A percentile compares a stretch with the other conserved stretches of the same genome.
phyloP scores from a whole-genome alignment of 176 grass and related monocot species.

The Elymus sibiricus region DNA sequence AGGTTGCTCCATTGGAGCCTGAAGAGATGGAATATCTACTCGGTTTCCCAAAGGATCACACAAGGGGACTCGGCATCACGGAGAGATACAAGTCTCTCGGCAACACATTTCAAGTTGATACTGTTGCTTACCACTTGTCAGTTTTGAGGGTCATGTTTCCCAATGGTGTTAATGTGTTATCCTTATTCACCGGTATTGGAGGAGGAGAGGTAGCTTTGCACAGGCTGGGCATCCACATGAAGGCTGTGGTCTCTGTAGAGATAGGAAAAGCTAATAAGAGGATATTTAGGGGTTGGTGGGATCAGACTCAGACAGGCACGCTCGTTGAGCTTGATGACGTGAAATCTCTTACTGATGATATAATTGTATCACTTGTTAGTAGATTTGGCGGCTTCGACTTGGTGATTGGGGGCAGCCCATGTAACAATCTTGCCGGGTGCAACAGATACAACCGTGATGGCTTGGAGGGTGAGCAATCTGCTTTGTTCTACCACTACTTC shows the following conservation, averaged over 20 bases:
- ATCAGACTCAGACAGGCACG: constrained; percentile 57
- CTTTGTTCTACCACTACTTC: constrained; percentile 65
- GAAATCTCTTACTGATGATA: constrained; percentile 26
- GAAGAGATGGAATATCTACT: constrained; percentile 78
- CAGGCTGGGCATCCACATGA: constrained; percentile 61
- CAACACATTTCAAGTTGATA: constrained; percentile 92
- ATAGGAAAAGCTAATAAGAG: constrained; percentile 54
- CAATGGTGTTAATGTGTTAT: constrained; percentile 56
- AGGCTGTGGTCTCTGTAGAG: constrained; percentile 62
- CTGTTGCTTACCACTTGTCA: constrained; percentile 70
- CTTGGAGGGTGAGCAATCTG: constrained; percentile 59
- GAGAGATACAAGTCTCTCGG: constrained; percentile 68
- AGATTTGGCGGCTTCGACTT: constrained; percentile 62
- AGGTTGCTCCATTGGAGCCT: constrained; percentile 71
- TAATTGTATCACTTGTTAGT: constrained; percentile 22
- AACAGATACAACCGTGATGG: constrained; percentile 37
- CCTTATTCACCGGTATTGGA: constrained; percentile 81
- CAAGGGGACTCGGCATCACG: constrained; percentile 59
- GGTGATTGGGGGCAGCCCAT: constrained; percentile 74
- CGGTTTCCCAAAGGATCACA: constrained; percentile 73
- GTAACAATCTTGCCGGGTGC: constrained; percentile 75
- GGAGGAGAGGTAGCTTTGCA: constrained; percentile 90
- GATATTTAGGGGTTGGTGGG: constrained; percentile 69
- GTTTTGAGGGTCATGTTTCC: constrained; percentile 63
- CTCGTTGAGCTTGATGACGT: constrained; percentile 65